Percentiles rank a stretch among this genome's conserved stretches.
These are phyloP conservation scores for Pisolithus orientalis DNA, from an alignment of 768 basidiomycete genomes.

Conservation along the genomic window DNA sequence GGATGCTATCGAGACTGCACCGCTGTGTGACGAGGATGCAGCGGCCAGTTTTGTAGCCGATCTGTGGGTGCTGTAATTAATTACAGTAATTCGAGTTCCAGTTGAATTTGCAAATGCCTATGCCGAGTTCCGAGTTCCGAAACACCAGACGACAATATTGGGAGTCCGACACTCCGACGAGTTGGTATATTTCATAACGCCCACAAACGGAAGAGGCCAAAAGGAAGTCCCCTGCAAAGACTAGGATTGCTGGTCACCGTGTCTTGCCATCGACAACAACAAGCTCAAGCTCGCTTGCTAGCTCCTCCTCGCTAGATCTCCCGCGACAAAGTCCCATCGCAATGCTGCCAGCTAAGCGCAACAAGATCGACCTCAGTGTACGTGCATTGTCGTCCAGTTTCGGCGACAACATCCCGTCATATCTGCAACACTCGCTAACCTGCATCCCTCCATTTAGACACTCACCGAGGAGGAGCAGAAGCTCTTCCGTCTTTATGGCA, in stretches of 20 bases:
- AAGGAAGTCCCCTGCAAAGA: slow-evolving; percentile 4
- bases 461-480: slow-evolving; percentile 87
- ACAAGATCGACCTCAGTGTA: slow-evolving; percentile 94
- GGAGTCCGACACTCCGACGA: slow-evolving; percentile 25
- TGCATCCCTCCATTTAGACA: slow-evolving; percentile 40
- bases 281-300: slow-evolving; percentile 12
- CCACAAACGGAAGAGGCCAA: slow-evolving; percentile 6
- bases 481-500: slow-evolving; percentile 92
- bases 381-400: slow-evolving; percentile 26
- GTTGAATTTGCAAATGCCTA: background rate
- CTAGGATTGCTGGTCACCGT: background rate
- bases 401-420: background rate
- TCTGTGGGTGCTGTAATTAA: slow-evolving; percentile 7
- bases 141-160: slow-evolving; percentile 6
- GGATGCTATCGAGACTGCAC: background rate
- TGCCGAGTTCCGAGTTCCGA: slow-evolving; percentile 4
- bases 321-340: slow-evolving; percentile 12
- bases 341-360: slow-evolving; percentile 76
- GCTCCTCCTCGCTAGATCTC: slow-evolving; percentile 19
- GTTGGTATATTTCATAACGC: slow-evolving; percentile 12
- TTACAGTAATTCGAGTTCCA: background rate
- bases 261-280: background rate
- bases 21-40: background rate
- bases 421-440: slow-evolving; percentile 15
- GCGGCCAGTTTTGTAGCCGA: slow-evolving; percentile 5